Evolutionary conservation across 2,329 filamentous ascomycete genomes (phyloP), one percentile per base, ranked within the genome.

Genomic region (Fusarium xyrophilum): DNA sequence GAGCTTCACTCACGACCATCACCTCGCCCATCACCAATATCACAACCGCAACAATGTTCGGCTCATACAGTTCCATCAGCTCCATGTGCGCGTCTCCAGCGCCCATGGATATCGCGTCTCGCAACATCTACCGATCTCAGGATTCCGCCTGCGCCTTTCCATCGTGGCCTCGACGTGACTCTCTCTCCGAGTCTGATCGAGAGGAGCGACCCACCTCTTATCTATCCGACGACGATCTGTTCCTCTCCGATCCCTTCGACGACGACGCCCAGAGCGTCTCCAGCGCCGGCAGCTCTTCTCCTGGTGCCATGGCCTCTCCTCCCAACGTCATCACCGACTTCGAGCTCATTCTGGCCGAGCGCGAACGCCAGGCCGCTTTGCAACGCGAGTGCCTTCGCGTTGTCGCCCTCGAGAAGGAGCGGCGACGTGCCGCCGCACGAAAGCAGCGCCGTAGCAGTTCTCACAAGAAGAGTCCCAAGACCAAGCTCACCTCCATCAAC

Each of bases 141-240:
- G 82, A 83, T 70, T 76, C 79, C 30, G 77, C 77, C 38, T 88
- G 86, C 78, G 86, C 86, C 28, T 88, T 83, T 69, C 86, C 86
- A 30, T 87, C 84, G 27, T 88, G 86, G 86, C 85, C 86, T 28
- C 82, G 85, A 60, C 81, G 86, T 42, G 79, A 82, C 19, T 86
- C 84, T 39, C 82, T 88, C 63, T 80, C 79, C 53, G 79, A 81
- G 68, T 77, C 78, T 56, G 76, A 79, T 69, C 74, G 74, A 56
- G 76, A 78, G 69, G 77, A 81, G 68, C 82, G 83, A 62, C 82
- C 85, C 21, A 84, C 84, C 5, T 86, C 85, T 1, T 88, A 83
- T 77, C 81, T 89, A 67, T 88, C 86, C 42, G 88, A 90, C 79
- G 88, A 89, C 78, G 88, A 89, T 71, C 84, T 89, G 57, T 85